Conservation (phyloP, 169 alveolate species). For the Eimeria praecox region DNA sequence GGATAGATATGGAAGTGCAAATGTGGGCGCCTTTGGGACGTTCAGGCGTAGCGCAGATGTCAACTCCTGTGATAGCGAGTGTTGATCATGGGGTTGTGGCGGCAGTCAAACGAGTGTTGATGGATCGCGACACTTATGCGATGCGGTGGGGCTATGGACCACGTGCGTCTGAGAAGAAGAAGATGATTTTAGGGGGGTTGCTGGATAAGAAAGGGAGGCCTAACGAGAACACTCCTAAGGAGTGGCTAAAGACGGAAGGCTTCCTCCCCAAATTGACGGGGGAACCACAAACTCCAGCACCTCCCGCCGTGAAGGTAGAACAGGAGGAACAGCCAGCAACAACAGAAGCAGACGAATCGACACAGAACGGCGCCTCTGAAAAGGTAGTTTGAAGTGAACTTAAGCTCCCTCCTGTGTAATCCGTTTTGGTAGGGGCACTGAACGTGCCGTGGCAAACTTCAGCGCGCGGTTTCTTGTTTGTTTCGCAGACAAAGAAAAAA, state of each 20-base stretch:
- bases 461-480: background rate
- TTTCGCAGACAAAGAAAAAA: conserved; percentile 22
- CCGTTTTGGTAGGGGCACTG: background rate
- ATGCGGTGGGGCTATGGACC: conserved; percentile 99
- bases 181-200: conserved; percentile 90
- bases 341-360: conserved; percentile 25
- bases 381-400: background rate
- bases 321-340: conserved; percentile 25
- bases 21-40: background rate
- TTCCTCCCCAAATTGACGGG: conserved; percentile 65
- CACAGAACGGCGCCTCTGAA: background rate
- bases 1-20: no score
- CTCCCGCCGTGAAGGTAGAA: conserved; percentile 5
- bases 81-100: conserved; percentile 99
- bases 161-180: conserved; percentile 98
- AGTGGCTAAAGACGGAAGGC: conserved; percentile 78
- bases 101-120: conserved; percentile 99
- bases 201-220: conserved; percentile 85
- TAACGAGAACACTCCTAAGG: conserved; percentile 86
- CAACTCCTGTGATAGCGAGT: conserved; percentile 99
- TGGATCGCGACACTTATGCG: conserved; percentile 99
- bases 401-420: background rate
- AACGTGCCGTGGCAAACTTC: background rate
- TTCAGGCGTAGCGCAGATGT: conserved; percentile 99
- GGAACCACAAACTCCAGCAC: background rate